Evolutionary conservation across 1,139 yeast species (phyloP).

Genomic region (Candida sp.): DNA sequence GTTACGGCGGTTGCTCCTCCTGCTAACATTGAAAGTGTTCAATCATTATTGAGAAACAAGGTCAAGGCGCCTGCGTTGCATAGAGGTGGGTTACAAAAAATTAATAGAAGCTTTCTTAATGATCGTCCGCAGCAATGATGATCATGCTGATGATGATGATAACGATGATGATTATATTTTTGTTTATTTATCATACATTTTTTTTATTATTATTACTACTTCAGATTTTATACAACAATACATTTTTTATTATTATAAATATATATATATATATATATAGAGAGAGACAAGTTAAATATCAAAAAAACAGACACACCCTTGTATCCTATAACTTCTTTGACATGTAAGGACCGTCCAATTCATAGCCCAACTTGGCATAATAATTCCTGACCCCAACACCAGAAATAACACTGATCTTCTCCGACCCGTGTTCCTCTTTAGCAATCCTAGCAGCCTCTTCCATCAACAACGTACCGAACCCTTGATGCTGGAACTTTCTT

Average conservation of each 20-base stretch:
- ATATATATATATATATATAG: neutral
- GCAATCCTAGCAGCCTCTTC: conserved; percentile 99
- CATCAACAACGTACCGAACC: conserved; percentile 96
- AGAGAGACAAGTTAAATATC: neutral
- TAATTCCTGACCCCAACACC: conserved; percentile 99
- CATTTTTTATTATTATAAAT: neutral
- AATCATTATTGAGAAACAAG: conserved; percentile 38
- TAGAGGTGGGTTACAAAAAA: conserved; percentile 36
- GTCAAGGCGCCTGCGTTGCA: conserved; percentile 50
- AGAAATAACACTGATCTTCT: conserved; percentile 89
- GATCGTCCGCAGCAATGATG: conserved; percentile 2
- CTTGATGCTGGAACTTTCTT: conserved; percentile 98
- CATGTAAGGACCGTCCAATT: conserved; percentile 96
- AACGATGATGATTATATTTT: no score
- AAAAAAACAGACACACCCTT: neutral
- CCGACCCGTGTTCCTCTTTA: conserved; percentile 91
- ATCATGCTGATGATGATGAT: no score
- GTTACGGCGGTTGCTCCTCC: conserved; percentile 17
- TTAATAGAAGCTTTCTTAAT: conserved; percentile 16
- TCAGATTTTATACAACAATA: neutral
- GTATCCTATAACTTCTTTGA: conserved; percentile 37
- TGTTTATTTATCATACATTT: neutral
- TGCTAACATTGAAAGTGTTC: conserved; percentile 35
- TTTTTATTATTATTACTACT: neutral
- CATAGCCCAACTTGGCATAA: conserved; percentile 90